phyloP scores from a whole-genome alignment of 345 rosid species.

The Populus tremula region DNA sequence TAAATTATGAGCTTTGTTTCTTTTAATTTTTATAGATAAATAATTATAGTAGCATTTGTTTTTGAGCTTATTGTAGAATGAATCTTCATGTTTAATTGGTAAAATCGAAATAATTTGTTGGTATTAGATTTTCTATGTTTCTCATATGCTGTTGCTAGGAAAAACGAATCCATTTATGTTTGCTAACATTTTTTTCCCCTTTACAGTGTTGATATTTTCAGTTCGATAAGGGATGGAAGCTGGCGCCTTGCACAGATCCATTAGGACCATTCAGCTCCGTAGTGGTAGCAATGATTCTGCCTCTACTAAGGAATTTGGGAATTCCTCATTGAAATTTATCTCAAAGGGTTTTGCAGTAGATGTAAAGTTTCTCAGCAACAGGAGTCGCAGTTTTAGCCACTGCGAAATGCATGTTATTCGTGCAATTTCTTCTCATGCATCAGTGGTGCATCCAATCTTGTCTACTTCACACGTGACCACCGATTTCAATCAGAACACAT shows the following conservation, averaged over 20 bases:
- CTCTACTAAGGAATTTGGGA: constrained; percentile 9
- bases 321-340: constrained; percentile 3
- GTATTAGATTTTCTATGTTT: too few relatives aligned
- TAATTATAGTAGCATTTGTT: neutral
- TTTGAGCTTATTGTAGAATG: neutral
- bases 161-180: too few relatives aligned
- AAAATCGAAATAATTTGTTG: too few relatives aligned
- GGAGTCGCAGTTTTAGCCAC: constrained; percentile 6
- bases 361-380: constrained; percentile 2
- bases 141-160: too few relatives aligned
- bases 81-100: neutral
- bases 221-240: constrained; percentile 15
- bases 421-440: constrained; percentile 14
- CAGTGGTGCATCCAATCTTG: constrained; percentile 10
- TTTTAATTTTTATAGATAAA: too few relatives aligned
- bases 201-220: neutral
- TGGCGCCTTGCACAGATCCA: constrained; percentile 2
- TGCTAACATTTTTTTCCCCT: neutral
- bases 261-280: constrained; percentile 16
- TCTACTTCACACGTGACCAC: neutral
- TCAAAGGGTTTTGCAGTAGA: constrained; percentile 17
- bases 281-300: constrained; percentile 4
- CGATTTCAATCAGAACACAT: constrained; percentile 7
- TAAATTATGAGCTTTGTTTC: neutral
- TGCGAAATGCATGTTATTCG: neutral